These are phyloP conservation scores for Pleurotus ostreatus DNA, from an alignment of 768 basidiomycete species.

Conservation along the genomic window DNA sequence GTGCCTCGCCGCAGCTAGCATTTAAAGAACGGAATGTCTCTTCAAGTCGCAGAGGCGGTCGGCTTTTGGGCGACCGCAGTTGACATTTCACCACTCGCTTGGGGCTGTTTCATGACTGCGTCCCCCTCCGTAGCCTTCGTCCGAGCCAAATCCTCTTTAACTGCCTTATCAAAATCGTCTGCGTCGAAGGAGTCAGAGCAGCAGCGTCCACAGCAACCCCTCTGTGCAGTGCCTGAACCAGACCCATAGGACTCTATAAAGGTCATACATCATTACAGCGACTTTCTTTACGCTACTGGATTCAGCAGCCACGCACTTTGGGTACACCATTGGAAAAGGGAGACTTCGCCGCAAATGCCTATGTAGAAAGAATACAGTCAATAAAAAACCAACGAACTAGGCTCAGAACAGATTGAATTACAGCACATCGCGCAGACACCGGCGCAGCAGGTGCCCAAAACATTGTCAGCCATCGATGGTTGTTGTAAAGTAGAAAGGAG, in stretches of 20 bases:
- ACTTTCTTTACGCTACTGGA: neutral
- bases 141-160: slow-evolving; percentile 27
- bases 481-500: too few relatives aligned
- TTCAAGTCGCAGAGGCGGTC: too few relatives aligned
- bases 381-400: neutral
- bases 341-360: slow-evolving; percentile 2
- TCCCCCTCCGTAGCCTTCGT: neutral
- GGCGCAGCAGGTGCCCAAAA: slow-evolving; percentile 11
- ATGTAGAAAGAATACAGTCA: neutral
- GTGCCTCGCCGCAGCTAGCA: too few relatives aligned
- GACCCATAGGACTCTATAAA: slow-evolving; percentile 26
- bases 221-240: slow-evolving; percentile 23
- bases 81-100: neutral
- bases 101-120: neutral
- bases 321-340: slow-evolving; percentile 4
- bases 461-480: slow-evolving; percentile 11
- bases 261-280: slow-evolving; percentile 1
- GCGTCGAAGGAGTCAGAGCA: slow-evolving; percentile 40
- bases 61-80: neutral
- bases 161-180: slow-evolving; percentile 37
- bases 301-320: neutral
- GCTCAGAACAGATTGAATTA: slow-evolving; percentile 5
- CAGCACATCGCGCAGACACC: slow-evolving; percentile 26
- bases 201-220: slow-evolving; percentile 46
- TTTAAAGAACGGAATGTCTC: too few relatives aligned